A percentile compares a stretch with the other conserved stretches of the same genome.
These are phyloP conservation scores for Pythium chondricola DNA, from an alignment of 352 stramenopile species.

Conservation along the genomic window DNA sequence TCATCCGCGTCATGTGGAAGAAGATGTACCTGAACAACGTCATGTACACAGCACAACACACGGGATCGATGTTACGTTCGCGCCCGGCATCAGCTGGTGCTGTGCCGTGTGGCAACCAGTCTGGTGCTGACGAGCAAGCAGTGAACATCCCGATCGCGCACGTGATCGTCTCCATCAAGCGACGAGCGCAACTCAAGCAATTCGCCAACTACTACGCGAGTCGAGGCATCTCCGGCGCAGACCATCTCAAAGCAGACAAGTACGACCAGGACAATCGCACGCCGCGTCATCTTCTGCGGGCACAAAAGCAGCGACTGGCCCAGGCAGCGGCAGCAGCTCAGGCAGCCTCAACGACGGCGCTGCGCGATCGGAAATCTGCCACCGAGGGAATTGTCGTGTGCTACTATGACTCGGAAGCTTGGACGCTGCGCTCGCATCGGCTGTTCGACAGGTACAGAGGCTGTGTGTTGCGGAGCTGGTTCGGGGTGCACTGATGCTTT, in stretches of 20 bases:
- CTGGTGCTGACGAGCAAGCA: background rate
- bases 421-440: background rate
- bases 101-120: background rate
- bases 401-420: conserved; percentile 30
- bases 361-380: conserved; percentile 14
- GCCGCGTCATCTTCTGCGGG: conserved; percentile 10
- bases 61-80: background rate
- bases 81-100: background rate
- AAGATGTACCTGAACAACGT: conserved; percentile 58
- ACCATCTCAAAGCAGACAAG: conserved; percentile 27
- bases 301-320: conserved; percentile 10
- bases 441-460: background rate
- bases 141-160: conserved; percentile 60
- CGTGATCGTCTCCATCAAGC: conserved; percentile 69
- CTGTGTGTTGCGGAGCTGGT: no score
- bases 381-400: conserved; percentile 25
- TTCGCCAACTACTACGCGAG: conserved; percentile 66
- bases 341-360: conserved; percentile 6
- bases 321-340: conserved; percentile 2
- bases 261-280: conserved; percentile 1
- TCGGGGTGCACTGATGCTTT: background rate
- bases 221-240: conserved; percentile 54
- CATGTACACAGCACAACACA: conserved; percentile 20
- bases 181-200: conserved; percentile 50
- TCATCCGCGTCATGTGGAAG: conserved; percentile 55